Evolutionary conservation across 306 rosid species (phyloP), one percentile per base, ranked within the genome.

Genomic region (Vigna reflexopilosa): DNA sequence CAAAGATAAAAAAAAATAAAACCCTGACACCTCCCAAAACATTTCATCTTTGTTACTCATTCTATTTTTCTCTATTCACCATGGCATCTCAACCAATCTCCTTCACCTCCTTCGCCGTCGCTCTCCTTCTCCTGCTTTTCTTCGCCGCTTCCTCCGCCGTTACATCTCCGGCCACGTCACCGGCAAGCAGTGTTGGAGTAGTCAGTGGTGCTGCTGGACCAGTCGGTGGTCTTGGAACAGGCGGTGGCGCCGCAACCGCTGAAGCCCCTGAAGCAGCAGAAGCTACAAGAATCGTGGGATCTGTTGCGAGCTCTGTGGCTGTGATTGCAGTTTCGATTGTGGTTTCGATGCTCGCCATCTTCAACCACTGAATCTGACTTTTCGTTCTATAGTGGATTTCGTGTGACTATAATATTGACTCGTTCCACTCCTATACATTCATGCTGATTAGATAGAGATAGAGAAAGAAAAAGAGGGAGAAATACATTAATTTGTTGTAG

Each of bases 91-190:
- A 59, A 6, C 48, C 59, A 59, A 9, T 9, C 49, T 7, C 69
- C 40, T 24, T 80, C 47, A 42, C 9, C 47, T 2, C 13, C 47
- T 42, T 42, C 13, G 47, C 47, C 67, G 38, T 59, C 30, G 47
- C 68, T 24, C 48, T 78, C 3, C 58, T 59, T 22, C 63, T 68
- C n/a, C 66, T 44, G 3, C 22, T 42, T 42, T 9, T 42, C 47
- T 9, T 42, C 13, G 13, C 67, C 6, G 64, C 65, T 17, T 45
- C 73, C 17, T 85, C 47, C 47, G 47, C 81, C 1, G 89, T 88
- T 0, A 89, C 85, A 61, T 66, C 85, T 0, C 88, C 88, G 0
- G 68, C 87, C 0, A 82, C 89, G 0, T 74, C 89, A 0, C 92
- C 86, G 0, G 61, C 14, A 4, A 72, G 65, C 0, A 72, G 34